phyloP scores from a whole-genome alignment of 106 monocot species.

The Platanthera guangdongensis region DNA sequence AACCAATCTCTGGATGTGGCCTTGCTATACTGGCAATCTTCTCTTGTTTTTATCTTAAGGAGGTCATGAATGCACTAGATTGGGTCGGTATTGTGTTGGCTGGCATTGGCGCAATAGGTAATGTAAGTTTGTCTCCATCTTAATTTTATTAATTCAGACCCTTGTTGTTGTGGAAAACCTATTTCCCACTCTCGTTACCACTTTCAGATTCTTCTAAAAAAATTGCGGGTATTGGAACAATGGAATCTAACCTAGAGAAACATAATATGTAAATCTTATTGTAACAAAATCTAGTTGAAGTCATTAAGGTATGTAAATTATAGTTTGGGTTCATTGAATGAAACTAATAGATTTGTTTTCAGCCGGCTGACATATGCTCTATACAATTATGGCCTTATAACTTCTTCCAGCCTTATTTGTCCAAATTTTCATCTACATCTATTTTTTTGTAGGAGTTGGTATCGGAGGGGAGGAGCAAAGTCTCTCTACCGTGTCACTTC shows the following conservation, averaged over 20 bases:
- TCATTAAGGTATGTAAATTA: background rate
- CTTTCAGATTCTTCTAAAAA: background rate
- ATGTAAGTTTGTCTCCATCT: conserved; percentile 17
- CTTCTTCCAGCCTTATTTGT: background rate
- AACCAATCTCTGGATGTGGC: conserved; percentile 95
- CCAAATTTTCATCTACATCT: background rate
- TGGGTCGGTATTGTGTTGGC: conserved; percentile 88
- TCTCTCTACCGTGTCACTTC: conserved; percentile 42
- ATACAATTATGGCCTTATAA: background rate
- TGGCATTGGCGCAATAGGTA: conserved; percentile 96
- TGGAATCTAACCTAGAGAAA: background rate
- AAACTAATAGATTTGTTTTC: background rate
- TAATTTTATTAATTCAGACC: conserved; percentile 4
- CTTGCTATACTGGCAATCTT: conserved; percentile 91
- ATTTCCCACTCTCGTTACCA: background rate
- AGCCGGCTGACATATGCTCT: background rate
- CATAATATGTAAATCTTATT: background rate
- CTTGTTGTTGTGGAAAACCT: background rate
- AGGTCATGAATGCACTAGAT: conserved; percentile 85
- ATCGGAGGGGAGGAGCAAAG: conserved; percentile 74
- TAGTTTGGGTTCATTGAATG: background rate
- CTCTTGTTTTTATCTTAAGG: conserved; percentile 96
- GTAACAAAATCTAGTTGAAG: background rate
- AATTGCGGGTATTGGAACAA: background rate
- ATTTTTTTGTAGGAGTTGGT: conserved; percentile 60